phyloP scores from a whole-genome alignment of 495 filamentous ascomycete species.

The Trichoderma virens region DNA sequence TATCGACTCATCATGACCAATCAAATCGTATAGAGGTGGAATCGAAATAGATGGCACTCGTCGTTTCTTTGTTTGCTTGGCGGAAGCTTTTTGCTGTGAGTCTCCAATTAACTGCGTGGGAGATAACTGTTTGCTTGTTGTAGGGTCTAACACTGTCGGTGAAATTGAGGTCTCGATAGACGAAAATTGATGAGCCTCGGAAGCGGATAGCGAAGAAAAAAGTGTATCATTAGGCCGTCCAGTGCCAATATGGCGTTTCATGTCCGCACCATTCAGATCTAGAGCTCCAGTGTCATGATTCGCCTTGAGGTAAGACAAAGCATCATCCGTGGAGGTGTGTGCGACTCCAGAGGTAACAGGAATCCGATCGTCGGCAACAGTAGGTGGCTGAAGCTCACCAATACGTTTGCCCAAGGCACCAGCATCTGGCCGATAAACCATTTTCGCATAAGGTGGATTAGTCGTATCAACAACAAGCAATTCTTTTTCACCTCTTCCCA shows the following conservation, averaged over 20 bases:
- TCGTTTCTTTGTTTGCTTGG: background rate
- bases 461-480: conserved; percentile 57
- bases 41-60: background rate
- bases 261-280: too few species aligned
- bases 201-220: too few species aligned
- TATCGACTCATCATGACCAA: background rate
- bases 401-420: background rate
- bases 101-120: background rate
- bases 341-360: background rate
- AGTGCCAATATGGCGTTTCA: too few species aligned
- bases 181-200: too few species aligned
- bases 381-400: background rate
- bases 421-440: conserved; percentile 6
- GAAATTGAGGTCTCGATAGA: too few species aligned
- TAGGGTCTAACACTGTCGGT: too few species aligned
- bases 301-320: background rate
- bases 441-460: conserved; percentile 13
- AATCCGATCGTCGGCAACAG: background rate
- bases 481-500: conserved; percentile 58
- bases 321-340: background rate
- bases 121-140: background rate
- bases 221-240: background rate
- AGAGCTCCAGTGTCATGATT: background rate
- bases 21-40: background rate
- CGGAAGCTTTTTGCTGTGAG: background rate